Base-by-base conservation (phyloP, 306 rosid genomes). In the Cucumis melo region DNA sequence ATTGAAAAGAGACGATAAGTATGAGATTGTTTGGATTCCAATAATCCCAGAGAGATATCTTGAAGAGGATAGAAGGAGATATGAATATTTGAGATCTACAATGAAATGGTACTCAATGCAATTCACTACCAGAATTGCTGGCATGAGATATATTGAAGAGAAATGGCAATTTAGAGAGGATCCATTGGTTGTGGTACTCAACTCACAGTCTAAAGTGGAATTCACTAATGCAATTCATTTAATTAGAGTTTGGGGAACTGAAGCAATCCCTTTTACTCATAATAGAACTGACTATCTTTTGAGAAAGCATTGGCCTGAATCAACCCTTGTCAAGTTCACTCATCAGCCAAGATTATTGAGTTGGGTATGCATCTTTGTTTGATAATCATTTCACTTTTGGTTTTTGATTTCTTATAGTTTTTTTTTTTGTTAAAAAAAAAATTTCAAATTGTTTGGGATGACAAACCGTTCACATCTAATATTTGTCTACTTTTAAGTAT, bases 101-200 rank as follows among this genome's bases (percentile, higher is more conserved):
- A 84, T 92, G 85, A 87, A 89, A 1, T 92, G 95, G 93, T 83
- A 71, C 36, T 68, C 74, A 19, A 83, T 86, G 74, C 84, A 81
- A 15, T 48, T 70, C 32, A 81, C 76, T 56, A 50, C 65, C n/a
- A 9, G 77, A 39, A 51, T 84, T 14, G 80, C 42, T 42, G 96
- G 91, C 24, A 48, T 84, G 62, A 87, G 41, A 62, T 85, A 73
- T 78, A 78, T 88, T 3, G 87, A 79, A 51, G 88, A 88, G 59
- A 84, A 87, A 24, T 67, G 74, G 74, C 74, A 67, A 42, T 32
- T 67, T 21, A 67, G 74, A 13, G 74, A 67, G 10, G 81, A 85
- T 46, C 85, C 92, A 8, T 19, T 72, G 34, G 6, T 82, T 16
- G 87, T 87, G 32, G 78, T 74, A 65, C 10, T 82, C 75, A 88